Evolutionary conservation across 2,329 filamentous ascomycete genomes (phyloP), one percentile per base, ranked within the genome.

Genomic region (Chrysosporium keratinophilum): DNA sequence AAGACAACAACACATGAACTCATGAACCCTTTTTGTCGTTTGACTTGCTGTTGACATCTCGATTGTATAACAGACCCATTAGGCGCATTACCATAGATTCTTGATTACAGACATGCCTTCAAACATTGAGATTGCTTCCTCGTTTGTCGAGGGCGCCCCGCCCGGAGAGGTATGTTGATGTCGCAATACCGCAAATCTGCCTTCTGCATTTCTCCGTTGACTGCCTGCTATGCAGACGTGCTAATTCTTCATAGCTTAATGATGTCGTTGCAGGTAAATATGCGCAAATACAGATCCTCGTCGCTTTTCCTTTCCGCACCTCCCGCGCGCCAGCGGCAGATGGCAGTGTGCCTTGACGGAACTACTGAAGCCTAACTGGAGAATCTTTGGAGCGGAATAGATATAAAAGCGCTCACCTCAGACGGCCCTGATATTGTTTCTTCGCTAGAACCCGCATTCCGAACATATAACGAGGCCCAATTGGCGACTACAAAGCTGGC

Each of bases 391-490:
- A 35, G 39, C 19, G 15, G 37, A 28, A 58, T 70, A 94, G 93
- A 95, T 68, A 94, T 98, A 76, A 95, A 95, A 71, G 78, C 82
- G 49, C 78, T 98, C 42, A 88, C 89, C 15, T 75, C 81, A 58
- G 81, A 85, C 61, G 81, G 82, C 41, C 80, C 83, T 37, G 74
- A 78, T 53, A 75, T 93, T 57, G 74, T 90, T 53, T 74, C 81
- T 56, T 82, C 86, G 59, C 84, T 96, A 51, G 80, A 78, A 5
- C 87, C 89, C 0, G 89, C 93, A 0, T 94, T 95, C 69, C 78
- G 90, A 72, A 88, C 86, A 71, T 97, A 98, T 79, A 96, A 97
- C 64, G 91, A 98, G 72, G 85, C 90, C 71, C 93, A 98, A 71
- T 86, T 96, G 69, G 74, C 83, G 47, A 89, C 89, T 14, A 84